Evolutionary conservation across 208 protist species (phyloP), one percentile per base, ranked within the genome.

Genomic region (Trypanosoma theileri): DNA sequence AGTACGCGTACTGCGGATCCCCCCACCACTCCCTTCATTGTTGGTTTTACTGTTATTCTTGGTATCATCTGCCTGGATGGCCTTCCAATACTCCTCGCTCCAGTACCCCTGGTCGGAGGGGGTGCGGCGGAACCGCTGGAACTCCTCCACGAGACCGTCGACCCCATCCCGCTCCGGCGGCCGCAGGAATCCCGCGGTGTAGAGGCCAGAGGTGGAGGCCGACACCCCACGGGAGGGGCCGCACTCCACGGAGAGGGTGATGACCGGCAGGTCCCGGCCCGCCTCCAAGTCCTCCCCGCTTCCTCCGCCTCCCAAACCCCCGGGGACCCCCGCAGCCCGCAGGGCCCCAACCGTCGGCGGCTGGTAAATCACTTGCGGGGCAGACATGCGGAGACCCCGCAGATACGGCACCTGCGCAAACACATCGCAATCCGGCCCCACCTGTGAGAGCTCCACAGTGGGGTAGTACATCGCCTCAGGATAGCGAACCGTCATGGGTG

Each of bases 31-130:
- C 28, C 1, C 28, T 35, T 35, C 28, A 1, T 35, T 35, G 28
- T 35, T 35, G 28, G 4, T 35, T 1, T 6, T 6, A 6, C 28
- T 35, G 28, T 35, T 35, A 6, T 35, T 35, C 6, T 35, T 6
- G 28, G 50, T 62, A 65, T 59, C 62, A 70, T 53, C 58, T 42
- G 46, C 59, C 71, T 75, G 24, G 58, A 91, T 44, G 12, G 77
- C 56, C 53, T 68, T 62, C 85, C 85, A 91, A 63, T 85, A 91
- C 28, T 86, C 80, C 13, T 77, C 74, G 42, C 84, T 84, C 81
- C 81, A 88, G 53, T 82, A 88, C 13, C 76, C 82, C 66, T 91
- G 79, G 61, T 91, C 85, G 17, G 62, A 69, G 14, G 73, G 41
- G 22, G 22, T 55, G 24, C 45, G 59, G 0, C 2, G 16, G 28